Conservation (phyloP, 2,329 filamentous ascomycete genomes). For the Ophiostoma ulmi region DNA sequence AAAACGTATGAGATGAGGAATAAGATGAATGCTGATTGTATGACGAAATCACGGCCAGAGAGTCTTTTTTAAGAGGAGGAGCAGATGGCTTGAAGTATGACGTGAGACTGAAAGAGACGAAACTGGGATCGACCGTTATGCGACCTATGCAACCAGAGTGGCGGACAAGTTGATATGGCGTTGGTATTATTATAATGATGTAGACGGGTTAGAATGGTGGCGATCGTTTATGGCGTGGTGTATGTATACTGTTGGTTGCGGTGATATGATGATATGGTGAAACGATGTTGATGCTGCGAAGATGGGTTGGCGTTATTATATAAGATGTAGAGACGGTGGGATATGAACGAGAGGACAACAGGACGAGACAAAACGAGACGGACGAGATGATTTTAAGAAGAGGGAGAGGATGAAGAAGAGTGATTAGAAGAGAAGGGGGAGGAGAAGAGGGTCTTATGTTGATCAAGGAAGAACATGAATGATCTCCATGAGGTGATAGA, state of each 20-base stretch:
- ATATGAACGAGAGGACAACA: background rate
- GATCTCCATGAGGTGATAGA: constrained; percentile 22
- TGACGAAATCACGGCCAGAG: background rate
- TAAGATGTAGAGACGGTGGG: background rate
- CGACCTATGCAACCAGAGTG: background rate
- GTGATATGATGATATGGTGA: background rate
- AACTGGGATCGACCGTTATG: constrained; percentile 1
- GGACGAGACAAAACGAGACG: background rate
- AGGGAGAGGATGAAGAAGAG: background rate
- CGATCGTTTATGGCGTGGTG: background rate
- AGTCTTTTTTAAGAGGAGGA: background rate
- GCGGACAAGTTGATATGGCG: background rate
- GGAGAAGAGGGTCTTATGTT: constrained; percentile 18
- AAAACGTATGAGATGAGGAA: background rate
- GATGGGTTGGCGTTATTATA: background rate
- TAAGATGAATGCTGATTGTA: background rate
- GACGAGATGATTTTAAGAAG: background rate
- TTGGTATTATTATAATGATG: background rate
- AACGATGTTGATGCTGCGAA: background rate
- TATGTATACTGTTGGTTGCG: background rate
- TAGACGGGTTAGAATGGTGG: background rate
- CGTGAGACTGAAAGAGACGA: background rate
- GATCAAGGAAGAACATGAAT: constrained; percentile 13
- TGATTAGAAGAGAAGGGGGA: background rate
- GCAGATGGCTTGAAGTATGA: background rate